These are phyloP conservation scores for Diatrype stigma DNA, from an alignment of 2,329 filamentous ascomycete genomes.

Conservation along the genomic window DNA sequence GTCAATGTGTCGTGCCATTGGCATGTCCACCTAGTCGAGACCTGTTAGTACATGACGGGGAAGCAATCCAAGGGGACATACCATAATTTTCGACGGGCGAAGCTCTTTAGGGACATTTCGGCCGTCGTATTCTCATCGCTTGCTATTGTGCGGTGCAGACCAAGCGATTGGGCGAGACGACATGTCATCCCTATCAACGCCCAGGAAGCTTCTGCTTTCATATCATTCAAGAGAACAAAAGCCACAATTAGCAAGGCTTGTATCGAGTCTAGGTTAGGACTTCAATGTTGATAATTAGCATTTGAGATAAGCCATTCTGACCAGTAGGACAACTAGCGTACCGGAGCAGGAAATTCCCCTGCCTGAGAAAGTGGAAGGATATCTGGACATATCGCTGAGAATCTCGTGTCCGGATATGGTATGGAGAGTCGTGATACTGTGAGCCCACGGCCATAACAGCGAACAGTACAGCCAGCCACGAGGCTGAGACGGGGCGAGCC, in stretches of 20 bases:
- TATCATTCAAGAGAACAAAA: slow-evolving; percentile 63
- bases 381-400: slow-evolving; percentile 60
- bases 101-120: slow-evolving; percentile 48
- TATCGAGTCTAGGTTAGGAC: slow-evolving; percentile 62
- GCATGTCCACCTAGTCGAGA: slow-evolving; percentile 48
- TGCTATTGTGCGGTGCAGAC: slow-evolving; percentile 49
- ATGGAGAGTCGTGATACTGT: slow-evolving; percentile 62
- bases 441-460: slow-evolving; percentile 62
- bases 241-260: slow-evolving; percentile 60
- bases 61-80: slow-evolving; percentile 19
- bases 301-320: background rate
- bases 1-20: slow-evolving; percentile 65
- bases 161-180: slow-evolving; percentile 61
- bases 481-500: slow-evolving; percentile 53
- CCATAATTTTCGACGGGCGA: slow-evolving; percentile 54
- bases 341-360: slow-evolving; percentile 61
- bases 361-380: slow-evolving; percentile 60
- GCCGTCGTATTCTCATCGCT: slow-evolving; percentile 42
- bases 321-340: slow-evolving; percentile 19
- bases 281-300: slow-evolving; percentile 19
- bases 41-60: slow-evolving; percentile 8
- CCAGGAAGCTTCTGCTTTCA: slow-evolving; percentile 68
- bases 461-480: slow-evolving; percentile 64
- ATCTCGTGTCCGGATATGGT: slow-evolving; percentile 55
- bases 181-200: slow-evolving; percentile 60